A percentile compares a stretch with the other conserved stretches of the same genome.
Conservation (phyloP, 306 rosid genomes). For the Vigna mungo region DNA sequence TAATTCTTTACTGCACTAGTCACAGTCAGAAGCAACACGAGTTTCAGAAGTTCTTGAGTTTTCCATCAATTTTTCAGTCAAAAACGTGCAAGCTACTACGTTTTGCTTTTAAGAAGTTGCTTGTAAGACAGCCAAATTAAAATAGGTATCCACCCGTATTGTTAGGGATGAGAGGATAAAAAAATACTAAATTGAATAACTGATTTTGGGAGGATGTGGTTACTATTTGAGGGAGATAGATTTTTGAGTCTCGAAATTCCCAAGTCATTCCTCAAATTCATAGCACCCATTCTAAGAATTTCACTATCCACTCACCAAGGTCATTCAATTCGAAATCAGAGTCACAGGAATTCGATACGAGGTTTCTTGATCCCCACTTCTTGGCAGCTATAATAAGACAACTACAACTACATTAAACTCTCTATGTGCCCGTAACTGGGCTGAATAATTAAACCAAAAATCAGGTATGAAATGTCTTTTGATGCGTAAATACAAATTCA, state of each 20-base stretch:
- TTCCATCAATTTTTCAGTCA: too few species aligned
- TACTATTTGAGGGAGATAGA: background rate
- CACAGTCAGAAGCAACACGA: background rate
- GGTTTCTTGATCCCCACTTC: background rate
- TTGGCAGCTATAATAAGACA: constrained; percentile 9
- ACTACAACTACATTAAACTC: background rate
- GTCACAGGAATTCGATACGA: background rate
- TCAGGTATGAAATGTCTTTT: constrained; percentile 26
- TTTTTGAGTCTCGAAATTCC: background rate
- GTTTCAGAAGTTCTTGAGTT: too few species aligned
- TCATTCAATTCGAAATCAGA: too few species aligned
- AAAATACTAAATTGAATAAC: too few species aligned
- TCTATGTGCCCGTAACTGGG: background rate
- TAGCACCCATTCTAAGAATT: background rate
- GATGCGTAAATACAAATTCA: constrained; percentile 40
- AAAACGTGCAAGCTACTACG: too few species aligned
- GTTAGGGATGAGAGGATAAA: too few species aligned
- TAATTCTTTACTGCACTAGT: too few species aligned
- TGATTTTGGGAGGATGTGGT: background rate
- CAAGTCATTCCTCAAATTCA: background rate
- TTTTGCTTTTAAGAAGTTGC: too few species aligned
- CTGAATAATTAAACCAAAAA: constrained; percentile 13
- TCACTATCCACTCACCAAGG: background rate
- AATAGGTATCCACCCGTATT: too few species aligned
- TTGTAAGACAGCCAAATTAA: too few species aligned